Percentiles rank a stretch among this genome's conserved stretches.
phyloP scores from a whole-genome alignment of 805 yeast species.

The Kodamaea kakaduensis region DNA sequence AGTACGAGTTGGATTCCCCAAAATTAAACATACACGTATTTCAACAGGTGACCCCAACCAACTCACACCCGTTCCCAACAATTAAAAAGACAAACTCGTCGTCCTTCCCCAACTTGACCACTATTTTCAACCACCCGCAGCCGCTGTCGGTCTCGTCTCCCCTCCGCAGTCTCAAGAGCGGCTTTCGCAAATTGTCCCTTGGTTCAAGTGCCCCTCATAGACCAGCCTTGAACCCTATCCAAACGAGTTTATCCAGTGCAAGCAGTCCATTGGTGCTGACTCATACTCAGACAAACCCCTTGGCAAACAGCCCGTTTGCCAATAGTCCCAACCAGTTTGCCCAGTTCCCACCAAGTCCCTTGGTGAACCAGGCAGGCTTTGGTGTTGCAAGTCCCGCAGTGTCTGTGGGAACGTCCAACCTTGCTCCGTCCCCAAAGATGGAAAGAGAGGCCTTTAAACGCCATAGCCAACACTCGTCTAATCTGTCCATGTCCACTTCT shows the following conservation, averaged over 20 bases:
- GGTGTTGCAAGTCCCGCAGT: neutral
- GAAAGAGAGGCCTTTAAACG: constrained; percentile 3
- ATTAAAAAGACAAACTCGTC: constrained; percentile 4
- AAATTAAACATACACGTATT: constrained; percentile 18
- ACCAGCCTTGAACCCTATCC: constrained; percentile 15
- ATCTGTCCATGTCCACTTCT: constrained; percentile 9
- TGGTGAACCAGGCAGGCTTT: too few relatives aligned
- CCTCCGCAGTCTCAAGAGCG: constrained; percentile 34
- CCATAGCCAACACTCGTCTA: constrained; percentile 12
- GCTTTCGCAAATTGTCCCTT: constrained; percentile 36
- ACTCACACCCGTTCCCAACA: constrained; percentile 2
- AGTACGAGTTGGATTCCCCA: constrained; percentile 26
- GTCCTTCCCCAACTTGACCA: constrained; percentile 9
- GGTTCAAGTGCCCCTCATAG: constrained; percentile 7
- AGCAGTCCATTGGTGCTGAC: too few relatives aligned
- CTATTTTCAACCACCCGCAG: constrained; percentile 7
- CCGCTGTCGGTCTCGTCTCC: constrained; percentile 15
- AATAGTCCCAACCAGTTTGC: too few relatives aligned
- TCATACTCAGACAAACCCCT: neutral
- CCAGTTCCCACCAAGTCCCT: too few relatives aligned
- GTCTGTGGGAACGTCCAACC: neutral
- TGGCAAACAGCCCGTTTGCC: too few relatives aligned
- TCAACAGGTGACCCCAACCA: constrained; percentile 10
- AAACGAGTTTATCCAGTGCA: constrained; percentile 5
- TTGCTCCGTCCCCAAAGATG: neutral